Percentiles rank a stretch among this genome's conserved stretches.
Evolutionary conservation across 306 rosid genomes (phyloP).

Genomic region (Delonix regia): DNA sequence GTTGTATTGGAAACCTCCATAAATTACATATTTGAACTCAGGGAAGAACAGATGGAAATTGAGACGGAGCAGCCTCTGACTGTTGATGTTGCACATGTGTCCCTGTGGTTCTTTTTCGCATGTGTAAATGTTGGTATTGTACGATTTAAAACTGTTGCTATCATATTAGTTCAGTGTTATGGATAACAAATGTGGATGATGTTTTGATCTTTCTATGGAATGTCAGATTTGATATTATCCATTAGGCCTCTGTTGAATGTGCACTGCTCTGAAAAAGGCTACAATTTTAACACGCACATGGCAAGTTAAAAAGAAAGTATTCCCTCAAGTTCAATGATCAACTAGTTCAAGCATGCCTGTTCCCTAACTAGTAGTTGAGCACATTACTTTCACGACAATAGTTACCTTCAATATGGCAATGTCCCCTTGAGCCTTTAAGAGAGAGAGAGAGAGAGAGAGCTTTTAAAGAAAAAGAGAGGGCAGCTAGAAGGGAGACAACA

Average conservation of each 20-base stretch:
- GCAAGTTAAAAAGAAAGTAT: neutral
- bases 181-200: neutral
- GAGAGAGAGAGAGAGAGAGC: neutral
- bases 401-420: neutral
- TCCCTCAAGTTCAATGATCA: conserved; percentile 3
- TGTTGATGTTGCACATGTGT: neutral
- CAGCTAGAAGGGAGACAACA: conserved; percentile 24
- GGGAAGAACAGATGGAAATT: neutral
- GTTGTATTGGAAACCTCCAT: neutral
- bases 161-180: neutral
- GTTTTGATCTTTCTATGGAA: neutral
- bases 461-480: neutral
- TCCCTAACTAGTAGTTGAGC: neutral
- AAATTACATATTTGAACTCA: neutral
- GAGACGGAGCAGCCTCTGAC: neutral
- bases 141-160: neutral
- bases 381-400: neutral
- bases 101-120: neutral
- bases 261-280: neutral
- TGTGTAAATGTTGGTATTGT: neutral
- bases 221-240: neutral
- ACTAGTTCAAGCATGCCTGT: neutral
- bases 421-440: neutral
- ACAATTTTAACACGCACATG: neutral
- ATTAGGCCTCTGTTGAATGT: neutral